Conservation (phyloP, 331 rosid genomes). For the Dryas integrifolia region DNA sequence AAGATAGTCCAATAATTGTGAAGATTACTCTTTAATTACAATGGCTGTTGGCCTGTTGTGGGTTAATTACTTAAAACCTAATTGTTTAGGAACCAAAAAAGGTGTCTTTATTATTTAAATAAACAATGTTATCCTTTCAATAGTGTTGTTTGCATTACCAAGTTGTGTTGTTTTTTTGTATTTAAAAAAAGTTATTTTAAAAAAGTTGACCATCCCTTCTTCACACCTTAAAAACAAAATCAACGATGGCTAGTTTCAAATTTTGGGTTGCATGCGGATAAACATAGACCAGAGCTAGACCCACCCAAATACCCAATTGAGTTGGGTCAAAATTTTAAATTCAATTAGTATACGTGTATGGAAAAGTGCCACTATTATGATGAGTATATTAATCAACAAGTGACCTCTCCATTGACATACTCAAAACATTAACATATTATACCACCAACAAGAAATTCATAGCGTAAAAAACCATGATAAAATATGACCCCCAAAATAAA, state of each 20-base stretch:
- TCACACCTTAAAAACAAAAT: constrained; percentile 1
- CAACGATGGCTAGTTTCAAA: not conserved
- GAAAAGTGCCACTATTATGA: not conserved
- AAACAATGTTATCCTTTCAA: constrained; percentile 26
- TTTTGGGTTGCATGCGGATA: constrained; percentile 32
- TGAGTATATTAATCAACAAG: not conserved
- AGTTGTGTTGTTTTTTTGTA: not conserved
- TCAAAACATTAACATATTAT: not conserved
- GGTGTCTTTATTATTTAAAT: not conserved
- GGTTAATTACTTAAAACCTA: constrained; percentile 10
- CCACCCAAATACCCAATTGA: not conserved
- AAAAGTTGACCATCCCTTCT: constrained; percentile 25
- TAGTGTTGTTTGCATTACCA: constrained; percentile 10
- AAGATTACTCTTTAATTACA: not conserved
- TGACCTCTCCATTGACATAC: not conserved
- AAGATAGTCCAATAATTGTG: not conserved
- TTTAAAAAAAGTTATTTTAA: constrained; percentile 4
- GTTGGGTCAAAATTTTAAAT: not conserved
- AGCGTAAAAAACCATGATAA: not conserved
- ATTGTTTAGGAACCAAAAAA: constrained; percentile 4
- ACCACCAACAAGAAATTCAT: constrained; percentile 4
- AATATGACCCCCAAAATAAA: too few relatives aligned
- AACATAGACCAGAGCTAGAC: constrained; percentile 23
- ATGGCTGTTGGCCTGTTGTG: constrained; percentile 7
- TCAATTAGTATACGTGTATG: not conserved